These are phyloP conservation scores for Mycosphaerella sp. DNA, from an alignment of 2,329 filamentous ascomycete species.

Conservation along the genomic window DNA sequence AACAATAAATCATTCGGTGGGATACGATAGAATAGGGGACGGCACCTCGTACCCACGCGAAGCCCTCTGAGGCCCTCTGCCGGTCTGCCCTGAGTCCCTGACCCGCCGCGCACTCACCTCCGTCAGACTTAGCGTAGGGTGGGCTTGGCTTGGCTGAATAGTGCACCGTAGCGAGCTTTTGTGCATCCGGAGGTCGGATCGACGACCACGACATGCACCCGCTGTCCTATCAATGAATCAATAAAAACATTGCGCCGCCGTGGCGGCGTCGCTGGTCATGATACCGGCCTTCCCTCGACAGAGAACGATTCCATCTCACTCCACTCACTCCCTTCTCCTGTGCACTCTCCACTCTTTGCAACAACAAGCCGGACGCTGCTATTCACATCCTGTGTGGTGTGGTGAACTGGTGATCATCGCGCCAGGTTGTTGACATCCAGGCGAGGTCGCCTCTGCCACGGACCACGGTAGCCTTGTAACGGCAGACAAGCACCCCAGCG, in stretches of 20 bases:
- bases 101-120: no score
- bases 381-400: background rate
- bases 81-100: no score
- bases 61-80: no score
- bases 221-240: background rate
- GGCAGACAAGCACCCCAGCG: background rate
- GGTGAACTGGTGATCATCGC: background rate
- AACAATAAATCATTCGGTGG: no score
- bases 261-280: background rate
- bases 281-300: no score
- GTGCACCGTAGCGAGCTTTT: background rate
- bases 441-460: no score
- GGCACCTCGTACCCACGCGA: no score
- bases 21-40: no score
- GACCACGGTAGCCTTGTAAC: background rate
- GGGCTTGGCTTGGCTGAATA: background rate
- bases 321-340: background rate
- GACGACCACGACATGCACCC: constrained; percentile 4
- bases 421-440: background rate
- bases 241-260: constrained; percentile 9
- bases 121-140: background rate
- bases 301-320: background rate
- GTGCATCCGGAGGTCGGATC: constrained; percentile 2
- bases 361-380: background rate
- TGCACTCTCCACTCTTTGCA: background rate